Conservation (phyloP, 1,284 basidiomycete species). For the Ceratobasidium papillatum region DNA sequence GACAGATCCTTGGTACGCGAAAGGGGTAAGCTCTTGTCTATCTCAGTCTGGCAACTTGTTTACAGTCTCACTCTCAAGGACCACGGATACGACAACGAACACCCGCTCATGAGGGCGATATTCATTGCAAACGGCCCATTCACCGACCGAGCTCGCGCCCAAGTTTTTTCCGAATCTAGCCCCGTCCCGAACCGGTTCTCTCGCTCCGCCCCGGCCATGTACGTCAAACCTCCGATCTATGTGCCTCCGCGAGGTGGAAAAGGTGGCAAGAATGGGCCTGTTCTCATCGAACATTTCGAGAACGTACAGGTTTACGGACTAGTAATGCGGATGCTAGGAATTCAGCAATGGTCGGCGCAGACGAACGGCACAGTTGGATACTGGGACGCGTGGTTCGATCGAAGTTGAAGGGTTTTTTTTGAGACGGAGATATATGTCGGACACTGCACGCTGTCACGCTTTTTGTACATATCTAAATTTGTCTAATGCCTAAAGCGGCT, state of each 20-base stretch:
- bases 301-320: conserved; percentile 89
- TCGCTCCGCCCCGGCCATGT: conserved; percentile 46
- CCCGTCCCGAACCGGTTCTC: conserved; percentile 44
- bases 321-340: conserved; percentile 75
- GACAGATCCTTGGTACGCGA: conserved; percentile 61
- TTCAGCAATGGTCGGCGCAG: conserved; percentile 64
- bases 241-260: conserved; percentile 46
- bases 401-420: background rate
- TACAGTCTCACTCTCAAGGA: conserved; percentile 57
- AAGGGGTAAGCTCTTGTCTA: conserved; percentile 67
- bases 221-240: conserved; percentile 20
- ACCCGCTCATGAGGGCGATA: conserved; percentile 83
- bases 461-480: too few relatives aligned
- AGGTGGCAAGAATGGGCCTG: conserved; percentile 76
- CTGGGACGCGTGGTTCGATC: conserved; percentile 75
- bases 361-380: conserved; percentile 83
- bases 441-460: background rate
- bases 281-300: conserved; percentile 79
- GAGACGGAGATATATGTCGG: background rate
- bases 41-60: background rate
- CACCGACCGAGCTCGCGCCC: conserved; percentile 51
- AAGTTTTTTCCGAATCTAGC: conserved; percentile 44
- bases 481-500: too few relatives aligned
- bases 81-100: conserved; percentile 84
- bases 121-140: conserved; percentile 92